Evolutionary conservation across 1,284 basidiomycete species (phyloP).

Genomic region (Apiotrichum sp.): DNA sequence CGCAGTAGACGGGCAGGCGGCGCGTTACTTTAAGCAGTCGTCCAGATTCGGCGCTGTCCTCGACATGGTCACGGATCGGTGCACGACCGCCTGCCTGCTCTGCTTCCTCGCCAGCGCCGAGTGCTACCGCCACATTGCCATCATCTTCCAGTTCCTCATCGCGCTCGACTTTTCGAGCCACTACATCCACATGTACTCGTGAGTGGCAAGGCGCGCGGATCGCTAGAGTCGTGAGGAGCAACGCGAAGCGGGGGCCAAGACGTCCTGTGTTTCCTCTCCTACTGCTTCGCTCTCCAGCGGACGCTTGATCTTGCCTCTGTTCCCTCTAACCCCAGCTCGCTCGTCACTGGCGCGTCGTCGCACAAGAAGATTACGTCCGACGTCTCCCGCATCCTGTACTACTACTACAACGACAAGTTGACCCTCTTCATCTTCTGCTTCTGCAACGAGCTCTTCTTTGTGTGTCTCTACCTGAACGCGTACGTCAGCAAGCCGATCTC

Average conservation of each 20-base stretch:
- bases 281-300: too few species aligned
- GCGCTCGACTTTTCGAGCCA: slow-evolving; percentile 96
- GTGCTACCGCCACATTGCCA: slow-evolving; percentile 67
- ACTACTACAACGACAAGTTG: slow-evolving; percentile 85
- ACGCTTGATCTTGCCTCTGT: neutral
- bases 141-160: slow-evolving; percentile 91
- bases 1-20: slow-evolving; percentile 90
- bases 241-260: too few species aligned
- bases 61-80: slow-evolving; percentile 99
- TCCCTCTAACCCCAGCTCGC: slow-evolving; percentile 57
- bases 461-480: slow-evolving; percentile 89
- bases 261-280: too few species aligned
- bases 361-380: slow-evolving; percentile 90
- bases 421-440: slow-evolving; percentile 91
- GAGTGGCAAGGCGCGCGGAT: slow-evolving; percentile 25
- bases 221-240: too few species aligned
- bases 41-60: slow-evolving; percentile 96
- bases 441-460: slow-evolving; percentile 96
- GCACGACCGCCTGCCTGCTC: slow-evolving; percentile 90
- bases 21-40: slow-evolving; percentile 80
- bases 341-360: slow-evolving; percentile 83
- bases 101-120: slow-evolving; percentile 80
- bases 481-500: slow-evolving; percentile 57
- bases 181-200: slow-evolving; percentile 99
- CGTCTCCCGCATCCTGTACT: slow-evolving; percentile 83